A percentile compares a stretch with the other conserved stretches of the same genome.
Evolutionary conservation across 139 green algal genomes (phyloP).

Genomic region (Pycnococcus provasolii): DNA sequence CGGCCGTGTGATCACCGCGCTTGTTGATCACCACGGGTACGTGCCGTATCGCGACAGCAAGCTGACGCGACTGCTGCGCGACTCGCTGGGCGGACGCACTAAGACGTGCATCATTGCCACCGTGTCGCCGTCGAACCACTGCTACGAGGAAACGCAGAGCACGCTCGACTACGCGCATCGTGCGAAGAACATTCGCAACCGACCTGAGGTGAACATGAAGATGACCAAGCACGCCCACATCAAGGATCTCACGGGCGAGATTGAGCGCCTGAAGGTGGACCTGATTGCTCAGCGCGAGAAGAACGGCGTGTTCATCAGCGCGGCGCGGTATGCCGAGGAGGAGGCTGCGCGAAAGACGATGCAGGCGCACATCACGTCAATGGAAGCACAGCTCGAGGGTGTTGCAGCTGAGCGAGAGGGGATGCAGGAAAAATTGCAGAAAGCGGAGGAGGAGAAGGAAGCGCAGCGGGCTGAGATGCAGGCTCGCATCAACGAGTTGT

Average conservation of each 20-base stretch:
- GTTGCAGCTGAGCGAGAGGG: too few relatives aligned
- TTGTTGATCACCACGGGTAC: constrained; percentile 46
- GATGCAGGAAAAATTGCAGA: too few relatives aligned
- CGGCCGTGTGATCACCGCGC: constrained; percentile 88
- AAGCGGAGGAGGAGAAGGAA: too few relatives aligned
- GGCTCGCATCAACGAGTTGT: too few relatives aligned
- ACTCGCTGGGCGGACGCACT: constrained; percentile 75
- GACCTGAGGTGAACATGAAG: constrained; percentile 64
- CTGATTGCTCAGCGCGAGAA: constrained; percentile 74
- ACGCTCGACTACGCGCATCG: constrained; percentile 97
- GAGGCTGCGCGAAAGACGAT: constrained; percentile 59
- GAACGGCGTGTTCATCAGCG: constrained; percentile 74
- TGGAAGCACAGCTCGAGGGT: too few relatives aligned
- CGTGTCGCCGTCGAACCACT: constrained; percentile 76
- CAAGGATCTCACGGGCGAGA: constrained; percentile 82
- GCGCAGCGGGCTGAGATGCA: too few relatives aligned
- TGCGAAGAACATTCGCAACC: constrained; percentile 97
- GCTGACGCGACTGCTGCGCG: constrained; percentile 88
- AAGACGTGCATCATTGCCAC: constrained; percentile 98
- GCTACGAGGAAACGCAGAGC: constrained; percentile 85
- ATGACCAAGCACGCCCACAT: constrained; percentile 87
- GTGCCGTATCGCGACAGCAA: constrained; percentile 86
- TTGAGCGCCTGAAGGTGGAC: constrained; percentile 79
- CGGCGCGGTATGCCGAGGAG: constrained; percentile 48
- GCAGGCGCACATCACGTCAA: constrained; percentile 16